Evolutionary conservation across 2,329 filamentous ascomycete species (phyloP).

Genomic region (Botrytis tulipae): DNA sequence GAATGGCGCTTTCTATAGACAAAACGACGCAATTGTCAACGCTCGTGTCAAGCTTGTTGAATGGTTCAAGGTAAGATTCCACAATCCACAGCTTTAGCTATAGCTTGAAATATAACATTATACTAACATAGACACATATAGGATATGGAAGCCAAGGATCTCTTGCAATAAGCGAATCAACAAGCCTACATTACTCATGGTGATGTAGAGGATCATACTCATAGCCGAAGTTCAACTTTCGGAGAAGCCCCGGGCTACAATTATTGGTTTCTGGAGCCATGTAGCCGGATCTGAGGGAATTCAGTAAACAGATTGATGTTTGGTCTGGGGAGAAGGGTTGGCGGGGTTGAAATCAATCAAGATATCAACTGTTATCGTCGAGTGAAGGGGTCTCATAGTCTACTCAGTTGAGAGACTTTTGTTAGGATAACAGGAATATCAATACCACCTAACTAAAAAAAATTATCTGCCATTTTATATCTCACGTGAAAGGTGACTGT

Average conservation of each 20-base stretch:
- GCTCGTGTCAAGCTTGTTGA: background rate
- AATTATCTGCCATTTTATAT: background rate
- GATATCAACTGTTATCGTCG: background rate
- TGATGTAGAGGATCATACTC: background rate
- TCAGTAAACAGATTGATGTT: background rate
- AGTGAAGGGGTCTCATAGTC: background rate
- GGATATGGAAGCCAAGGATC: background rate
- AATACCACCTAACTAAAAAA: background rate
- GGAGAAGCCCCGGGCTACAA: fast-evolving
- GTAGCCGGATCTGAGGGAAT: too few relatives aligned
- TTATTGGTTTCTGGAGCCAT: background rate
- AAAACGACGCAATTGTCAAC: background rate
- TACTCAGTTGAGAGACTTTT: too few relatives aligned
- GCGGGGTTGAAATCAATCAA: background rate
- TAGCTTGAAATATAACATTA: background rate
- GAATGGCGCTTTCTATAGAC: background rate
- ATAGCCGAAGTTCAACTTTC: fast-evolving
- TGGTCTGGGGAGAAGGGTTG: too few relatives aligned
- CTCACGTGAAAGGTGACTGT: background rate
- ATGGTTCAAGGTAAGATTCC: background rate
- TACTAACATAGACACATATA: background rate
- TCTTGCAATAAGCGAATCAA: background rate
- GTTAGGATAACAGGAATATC: background rate
- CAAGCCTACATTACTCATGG: background rate
- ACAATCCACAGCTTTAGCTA: background rate